A percentile compares a stretch with the other conserved stretches of the same genome.
These are phyloP conservation scores for Syzygium grande DNA, from an alignment of 345 rosid genomes.

Conservation along the genomic window DNA sequence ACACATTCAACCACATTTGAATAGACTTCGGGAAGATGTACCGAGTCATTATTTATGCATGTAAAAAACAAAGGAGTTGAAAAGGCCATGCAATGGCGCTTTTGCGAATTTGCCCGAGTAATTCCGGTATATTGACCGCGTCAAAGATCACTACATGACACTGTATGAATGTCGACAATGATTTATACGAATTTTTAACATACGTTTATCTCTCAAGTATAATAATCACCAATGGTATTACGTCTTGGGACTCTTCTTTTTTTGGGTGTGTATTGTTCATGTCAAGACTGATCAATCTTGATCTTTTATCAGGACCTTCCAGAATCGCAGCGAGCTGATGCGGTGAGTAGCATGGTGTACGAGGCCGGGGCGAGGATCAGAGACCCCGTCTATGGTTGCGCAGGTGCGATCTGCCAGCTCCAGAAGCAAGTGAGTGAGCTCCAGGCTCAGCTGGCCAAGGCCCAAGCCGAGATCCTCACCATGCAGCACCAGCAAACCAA, in stretches of 20 bases:
- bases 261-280: background rate
- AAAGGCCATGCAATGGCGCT: background rate
- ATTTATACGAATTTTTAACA: background rate
- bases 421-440: constrained; percentile 10
- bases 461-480: constrained; percentile 8
- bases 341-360: constrained; percentile 6
- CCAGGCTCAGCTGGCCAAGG: constrained; percentile 5
- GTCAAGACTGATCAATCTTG: background rate
- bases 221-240: background rate
- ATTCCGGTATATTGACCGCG: background rate
- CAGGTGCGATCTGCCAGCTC: constrained; percentile 3
- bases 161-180: background rate
- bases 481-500: constrained; percentile 4
- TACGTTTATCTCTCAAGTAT: background rate
- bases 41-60: background rate
- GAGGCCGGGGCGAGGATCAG: constrained; percentile 5
- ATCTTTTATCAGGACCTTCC: background rate
- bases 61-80: background rate
- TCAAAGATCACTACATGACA: background rate
- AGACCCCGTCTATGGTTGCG: constrained; percentile 2
- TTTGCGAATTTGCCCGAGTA: background rate
- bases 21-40: background rate
- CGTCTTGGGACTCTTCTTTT: background rate
- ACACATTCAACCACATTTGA: background rate
- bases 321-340: constrained; percentile 3